phyloP scores from a whole-genome alignment of 768 basidiomycete genomes.

The Mycena rosella region DNA sequence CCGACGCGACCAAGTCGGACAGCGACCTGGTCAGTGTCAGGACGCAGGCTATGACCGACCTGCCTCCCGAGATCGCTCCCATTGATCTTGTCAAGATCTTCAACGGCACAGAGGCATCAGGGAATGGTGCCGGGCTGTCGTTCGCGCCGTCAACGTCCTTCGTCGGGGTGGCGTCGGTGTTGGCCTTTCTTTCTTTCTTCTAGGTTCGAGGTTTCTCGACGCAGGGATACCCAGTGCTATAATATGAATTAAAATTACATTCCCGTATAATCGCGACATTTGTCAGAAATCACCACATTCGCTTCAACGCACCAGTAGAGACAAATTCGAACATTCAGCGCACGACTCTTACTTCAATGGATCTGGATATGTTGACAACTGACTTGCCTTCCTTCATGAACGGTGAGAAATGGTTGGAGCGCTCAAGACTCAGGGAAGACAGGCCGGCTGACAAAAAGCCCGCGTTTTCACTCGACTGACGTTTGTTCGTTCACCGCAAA shows the following conservation, averaged over 20 bases:
- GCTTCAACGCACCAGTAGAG: neutral
- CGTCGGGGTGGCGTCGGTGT: neutral
- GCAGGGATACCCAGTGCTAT: slow-evolving; percentile 6
- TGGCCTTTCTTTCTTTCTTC: slow-evolving; percentile 16
- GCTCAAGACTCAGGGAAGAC: too few species aligned
- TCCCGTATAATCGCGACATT: slow-evolving; percentile 23
- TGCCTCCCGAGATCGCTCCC: slow-evolving; percentile 30
- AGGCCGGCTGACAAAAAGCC: too few species aligned
- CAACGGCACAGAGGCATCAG: slow-evolving; percentile 21
- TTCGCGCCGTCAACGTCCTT: slow-evolving; percentile 9
- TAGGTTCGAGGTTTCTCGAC: too few species aligned
- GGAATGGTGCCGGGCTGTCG: neutral
- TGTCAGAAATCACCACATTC: slow-evolving; percentile 18
- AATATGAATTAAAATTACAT: slow-evolving; percentile 10
- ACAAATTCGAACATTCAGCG: too few species aligned
- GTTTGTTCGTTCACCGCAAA: too few species aligned
- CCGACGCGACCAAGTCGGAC: slow-evolving; percentile 21
- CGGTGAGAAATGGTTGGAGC: too few species aligned
- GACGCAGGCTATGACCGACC: slow-evolving; percentile 13
- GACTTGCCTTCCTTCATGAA: too few species aligned
- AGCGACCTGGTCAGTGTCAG: slow-evolving; percentile 24
- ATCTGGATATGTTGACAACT: too few species aligned
- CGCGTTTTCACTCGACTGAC: too few species aligned
- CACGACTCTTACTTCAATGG: too few species aligned
- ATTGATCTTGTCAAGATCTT: slow-evolving; percentile 32